A percentile compares a stretch with the other conserved stretches of the same genome.
phyloP scores from a whole-genome alignment of 1,139 yeast species.

The Pichia sp. region DNA sequence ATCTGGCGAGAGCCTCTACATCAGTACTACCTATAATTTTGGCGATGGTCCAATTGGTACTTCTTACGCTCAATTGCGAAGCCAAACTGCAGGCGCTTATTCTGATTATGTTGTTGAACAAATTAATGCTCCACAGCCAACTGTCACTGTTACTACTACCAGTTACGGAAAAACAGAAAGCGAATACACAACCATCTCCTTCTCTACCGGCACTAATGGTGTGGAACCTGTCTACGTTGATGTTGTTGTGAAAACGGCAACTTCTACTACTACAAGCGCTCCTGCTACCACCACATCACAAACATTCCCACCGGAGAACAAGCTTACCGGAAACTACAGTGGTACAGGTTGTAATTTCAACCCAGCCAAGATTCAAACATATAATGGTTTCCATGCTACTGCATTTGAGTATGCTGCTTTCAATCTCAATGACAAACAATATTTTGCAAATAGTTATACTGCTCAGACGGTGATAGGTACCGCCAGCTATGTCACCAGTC shows the following conservation, averaged over 20 bases:
- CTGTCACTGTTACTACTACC: constrained; percentile 7
- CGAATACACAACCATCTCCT: constrained; percentile 25
- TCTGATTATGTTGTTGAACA: constrained; percentile 12
- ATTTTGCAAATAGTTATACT: constrained; percentile 11
- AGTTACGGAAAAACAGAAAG: constrained; percentile 6
- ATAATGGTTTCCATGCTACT: constrained; percentile 10
- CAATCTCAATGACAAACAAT: neutral
- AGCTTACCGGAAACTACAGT: constrained; percentile 8
- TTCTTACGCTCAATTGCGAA: constrained; percentile 32
- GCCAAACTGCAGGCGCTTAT: constrained; percentile 28
- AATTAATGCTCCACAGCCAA: constrained; percentile 8
- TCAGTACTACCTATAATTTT: neutral
- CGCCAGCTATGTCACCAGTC: constrained; percentile 8
- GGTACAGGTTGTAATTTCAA: constrained; percentile 11
- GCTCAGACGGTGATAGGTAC: constrained; percentile 5
- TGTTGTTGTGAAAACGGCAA: constrained; percentile 21
- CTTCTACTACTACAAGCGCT: constrained; percentile 16
- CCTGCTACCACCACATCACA: neutral
- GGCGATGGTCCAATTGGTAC: constrained; percentile 39
- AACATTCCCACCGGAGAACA: neutral
- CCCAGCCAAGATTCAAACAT: constrained; percentile 7
- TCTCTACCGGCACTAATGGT: constrained; percentile 28
- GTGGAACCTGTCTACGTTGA: constrained; percentile 26
- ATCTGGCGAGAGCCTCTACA: neutral
- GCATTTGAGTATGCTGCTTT: constrained; percentile 4